Conservation (phyloP, 495 filamentous ascomycete genomes). For the Aspergillus mulundensis region DNA sequence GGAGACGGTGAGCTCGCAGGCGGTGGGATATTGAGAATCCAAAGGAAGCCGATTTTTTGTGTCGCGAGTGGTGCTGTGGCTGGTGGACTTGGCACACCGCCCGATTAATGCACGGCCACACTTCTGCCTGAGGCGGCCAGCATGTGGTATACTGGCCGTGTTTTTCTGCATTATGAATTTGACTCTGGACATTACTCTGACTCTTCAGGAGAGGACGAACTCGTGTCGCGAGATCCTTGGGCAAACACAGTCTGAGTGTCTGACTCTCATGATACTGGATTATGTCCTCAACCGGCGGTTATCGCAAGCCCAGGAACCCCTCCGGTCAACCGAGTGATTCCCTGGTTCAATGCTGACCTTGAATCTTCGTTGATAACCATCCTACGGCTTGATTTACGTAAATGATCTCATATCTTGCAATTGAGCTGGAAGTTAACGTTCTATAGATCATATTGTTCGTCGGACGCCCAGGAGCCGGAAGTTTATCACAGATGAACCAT, state of each 20-base stretch:
- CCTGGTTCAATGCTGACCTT: background rate
- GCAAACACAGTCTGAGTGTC: too few species aligned
- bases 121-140: background rate
- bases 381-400: constrained; percentile 8
- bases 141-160: background rate
- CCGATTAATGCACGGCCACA: constrained; percentile 28
- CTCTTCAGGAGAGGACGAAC: too few species aligned
- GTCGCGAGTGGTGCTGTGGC: constrained; percentile 41
- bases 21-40: constrained; percentile 27
- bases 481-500: too few species aligned
- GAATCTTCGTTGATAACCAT: background rate
- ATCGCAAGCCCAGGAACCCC: background rate
- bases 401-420: constrained; percentile 3
- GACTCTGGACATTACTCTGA: too few species aligned
- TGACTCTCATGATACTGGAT: too few species aligned
- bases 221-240: too few species aligned
- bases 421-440: background rate
- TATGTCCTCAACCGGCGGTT: too few species aligned
- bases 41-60: constrained; percentile 38
- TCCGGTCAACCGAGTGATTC: background rate
- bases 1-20: constrained; percentile 13
- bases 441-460: background rate
- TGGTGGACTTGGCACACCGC: constrained; percentile 18
- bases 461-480: too few species aligned
- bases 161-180: too few species aligned